Conservation (phyloP, 2,329 filamentous ascomycete species). For the Claviceps humidiphila region DNA sequence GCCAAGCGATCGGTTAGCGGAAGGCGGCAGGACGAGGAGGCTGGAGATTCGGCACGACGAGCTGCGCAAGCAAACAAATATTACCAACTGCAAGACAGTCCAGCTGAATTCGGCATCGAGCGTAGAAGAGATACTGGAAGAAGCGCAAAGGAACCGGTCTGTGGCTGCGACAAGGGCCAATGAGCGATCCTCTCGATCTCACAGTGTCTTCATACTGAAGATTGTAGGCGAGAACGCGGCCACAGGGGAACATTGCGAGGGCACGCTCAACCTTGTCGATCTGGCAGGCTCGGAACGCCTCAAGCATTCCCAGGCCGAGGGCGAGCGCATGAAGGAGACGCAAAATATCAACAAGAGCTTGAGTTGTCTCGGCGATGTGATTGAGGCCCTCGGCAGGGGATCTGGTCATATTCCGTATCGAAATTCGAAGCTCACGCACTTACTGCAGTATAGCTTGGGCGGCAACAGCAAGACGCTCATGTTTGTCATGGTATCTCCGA, state of each 20-base stretch:
- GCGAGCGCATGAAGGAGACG: slow-evolving; percentile 81
- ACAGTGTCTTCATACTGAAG: slow-evolving; percentile 93
- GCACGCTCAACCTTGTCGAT: slow-evolving; percentile 90
- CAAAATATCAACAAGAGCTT: slow-evolving; percentile 96
- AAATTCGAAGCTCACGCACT: slow-evolving; percentile 92
- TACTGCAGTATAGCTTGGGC: slow-evolving; percentile 86
- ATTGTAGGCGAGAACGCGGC: slow-evolving; percentile 54
- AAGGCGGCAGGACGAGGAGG: slow-evolving; percentile 63
- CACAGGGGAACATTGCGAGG: slow-evolving; percentile 76
- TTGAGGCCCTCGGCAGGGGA: slow-evolving; percentile 77
- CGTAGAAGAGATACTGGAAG: slow-evolving; percentile 66
- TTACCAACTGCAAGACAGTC: slow-evolving; percentile 68
- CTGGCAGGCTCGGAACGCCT: slow-evolving; percentile 85
- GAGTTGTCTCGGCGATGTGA: slow-evolving; percentile 85
- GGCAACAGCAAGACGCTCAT: slow-evolving; percentile 97
- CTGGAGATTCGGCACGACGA: slow-evolving; percentile 85
- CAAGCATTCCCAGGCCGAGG: slow-evolving; percentile 75
- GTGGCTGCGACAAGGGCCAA: slow-evolving; percentile 97
- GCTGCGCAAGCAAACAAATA: slow-evolving; percentile 63
- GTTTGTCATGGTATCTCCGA: slow-evolving; percentile 95
- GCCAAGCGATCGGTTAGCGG: slow-evolving; percentile 43
- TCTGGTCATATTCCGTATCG: slow-evolving; percentile 82
- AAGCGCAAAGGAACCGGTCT: slow-evolving; percentile 74
- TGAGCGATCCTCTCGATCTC: slow-evolving; percentile 82
- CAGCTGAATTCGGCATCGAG: slow-evolving; percentile 64